Evolutionary conservation across 768 basidiomycete genomes (phyloP).

Genomic region (Leucocoprinus leucothites): DNA sequence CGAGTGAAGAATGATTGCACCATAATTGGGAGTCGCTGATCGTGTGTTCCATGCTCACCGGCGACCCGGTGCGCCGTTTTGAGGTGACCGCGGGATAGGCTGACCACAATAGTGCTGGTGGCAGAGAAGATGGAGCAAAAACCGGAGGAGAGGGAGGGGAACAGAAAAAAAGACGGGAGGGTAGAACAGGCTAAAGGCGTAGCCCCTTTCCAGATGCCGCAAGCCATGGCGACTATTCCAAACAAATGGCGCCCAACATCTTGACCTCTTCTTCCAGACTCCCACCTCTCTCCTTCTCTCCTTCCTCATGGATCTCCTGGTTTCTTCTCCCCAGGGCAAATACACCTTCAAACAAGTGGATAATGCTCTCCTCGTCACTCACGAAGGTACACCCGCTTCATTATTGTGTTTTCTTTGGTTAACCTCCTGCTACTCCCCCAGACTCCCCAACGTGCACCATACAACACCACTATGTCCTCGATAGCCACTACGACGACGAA

Average conservation of each 20-base stretch:
- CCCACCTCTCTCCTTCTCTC: background rate
- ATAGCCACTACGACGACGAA: conserved; percentile 37
- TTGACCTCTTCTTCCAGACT: conserved; percentile 8
- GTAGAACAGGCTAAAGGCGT: conserved; percentile 4
- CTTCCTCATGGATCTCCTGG: conserved; percentile 4
- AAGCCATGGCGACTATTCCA: conserved; percentile 9
- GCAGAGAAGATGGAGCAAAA: no score
- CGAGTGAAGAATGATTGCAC: background rate
- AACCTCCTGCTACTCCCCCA: background rate
- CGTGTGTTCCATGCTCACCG: background rate
- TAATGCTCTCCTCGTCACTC: conserved; percentile 11
- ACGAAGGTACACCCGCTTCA: conserved; percentile 5
- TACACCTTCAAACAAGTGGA: conserved; percentile 11
- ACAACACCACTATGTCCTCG: conserved; percentile 49
- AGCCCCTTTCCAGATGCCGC: background rate
- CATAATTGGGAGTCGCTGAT: background rate
- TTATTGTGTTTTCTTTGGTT: background rate
- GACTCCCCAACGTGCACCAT: conserved; percentile 13
- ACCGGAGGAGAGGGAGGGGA: no score
- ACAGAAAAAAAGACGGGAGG: background rate
- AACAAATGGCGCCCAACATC: conserved; percentile 9
- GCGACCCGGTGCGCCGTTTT: no score
- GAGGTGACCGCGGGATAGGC: no score
- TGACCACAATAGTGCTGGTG: no score
- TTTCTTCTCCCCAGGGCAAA: background rate